phyloP scores from a whole-genome alignment of 1,284 basidiomycete genomes.

The Coniferiporia weirii region DNA sequence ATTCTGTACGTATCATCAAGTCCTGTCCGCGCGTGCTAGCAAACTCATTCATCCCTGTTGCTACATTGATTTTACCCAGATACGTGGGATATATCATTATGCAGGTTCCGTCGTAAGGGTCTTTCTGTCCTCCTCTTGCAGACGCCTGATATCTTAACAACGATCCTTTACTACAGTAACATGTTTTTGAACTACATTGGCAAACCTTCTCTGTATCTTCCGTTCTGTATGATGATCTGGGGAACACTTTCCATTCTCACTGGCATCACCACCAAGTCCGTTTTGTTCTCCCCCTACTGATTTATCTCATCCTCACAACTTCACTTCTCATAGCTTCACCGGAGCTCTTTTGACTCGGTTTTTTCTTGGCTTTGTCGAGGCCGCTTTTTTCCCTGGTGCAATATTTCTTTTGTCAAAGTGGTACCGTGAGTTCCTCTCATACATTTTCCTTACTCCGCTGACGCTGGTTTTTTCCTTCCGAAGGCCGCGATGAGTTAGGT shows the following conservation, averaged over 20 bases:
- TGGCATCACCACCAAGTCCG: slow-evolving; percentile 28
- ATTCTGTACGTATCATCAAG: slow-evolving; percentile 38
- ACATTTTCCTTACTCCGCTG: background rate
- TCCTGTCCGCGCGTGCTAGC: background rate
- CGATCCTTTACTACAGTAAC: slow-evolving; percentile 43
- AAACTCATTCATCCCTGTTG: background rate
- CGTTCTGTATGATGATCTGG: slow-evolving; percentile 68
- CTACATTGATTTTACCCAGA: background rate
- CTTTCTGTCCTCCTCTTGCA: slow-evolving; percentile 4
- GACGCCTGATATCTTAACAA: background rate
- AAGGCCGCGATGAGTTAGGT: slow-evolving; percentile 58
- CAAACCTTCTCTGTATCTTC: slow-evolving; percentile 70
- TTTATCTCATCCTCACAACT: background rate
- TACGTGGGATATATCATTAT: slow-evolving; percentile 78
- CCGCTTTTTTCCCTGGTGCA: slow-evolving; percentile 36
- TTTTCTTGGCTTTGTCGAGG: slow-evolving; percentile 40
- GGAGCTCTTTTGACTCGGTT: slow-evolving; percentile 38
- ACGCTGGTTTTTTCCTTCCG: background rate
- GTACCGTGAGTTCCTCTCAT: slow-evolving; percentile 33
- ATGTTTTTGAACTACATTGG: slow-evolving; percentile 70
- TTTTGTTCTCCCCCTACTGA: background rate
- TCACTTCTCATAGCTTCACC: slow-evolving; percentile 26
- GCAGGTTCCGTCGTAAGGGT: slow-evolving; percentile 67
- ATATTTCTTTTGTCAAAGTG: slow-evolving; percentile 60
- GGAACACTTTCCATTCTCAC: slow-evolving; percentile 61